These are phyloP conservation scores for Coleophoma cylindrospora DNA, from an alignment of 2,329 filamentous ascomycete genomes.

Conservation along the genomic window DNA sequence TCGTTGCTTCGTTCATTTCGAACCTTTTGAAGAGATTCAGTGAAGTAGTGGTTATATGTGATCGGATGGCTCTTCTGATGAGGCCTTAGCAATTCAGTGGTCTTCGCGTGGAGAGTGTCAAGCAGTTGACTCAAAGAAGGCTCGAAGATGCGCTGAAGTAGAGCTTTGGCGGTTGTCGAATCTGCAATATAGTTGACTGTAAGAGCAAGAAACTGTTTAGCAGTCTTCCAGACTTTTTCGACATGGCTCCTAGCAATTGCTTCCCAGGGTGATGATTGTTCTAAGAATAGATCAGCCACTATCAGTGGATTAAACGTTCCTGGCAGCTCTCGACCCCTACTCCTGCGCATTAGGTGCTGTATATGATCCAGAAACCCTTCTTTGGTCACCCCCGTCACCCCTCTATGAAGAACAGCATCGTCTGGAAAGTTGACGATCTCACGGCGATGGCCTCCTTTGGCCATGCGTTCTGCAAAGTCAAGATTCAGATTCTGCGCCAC, in stretches of 20 bases:
- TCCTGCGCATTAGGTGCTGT: slow-evolving; percentile 31
- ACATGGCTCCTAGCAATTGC: slow-evolving; percentile 31
- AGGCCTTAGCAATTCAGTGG: slow-evolving; percentile 38
- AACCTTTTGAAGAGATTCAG: slow-evolving; percentile 27
- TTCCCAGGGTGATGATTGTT: slow-evolving; percentile 53
- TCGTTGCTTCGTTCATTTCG: slow-evolving; percentile 8
- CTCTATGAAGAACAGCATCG: no score
- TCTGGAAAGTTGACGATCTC: no score
- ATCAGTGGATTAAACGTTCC: slow-evolving; percentile 57
- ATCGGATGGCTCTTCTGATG: slow-evolving; percentile 43
- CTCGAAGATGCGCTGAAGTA: slow-evolving; percentile 33
- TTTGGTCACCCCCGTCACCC: no score
- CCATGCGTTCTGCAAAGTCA: slow-evolving; percentile 41
- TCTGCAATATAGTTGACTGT: slow-evolving; percentile 33
- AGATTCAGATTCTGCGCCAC: slow-evolving; percentile 44
- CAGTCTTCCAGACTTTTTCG: slow-evolving; percentile 26
- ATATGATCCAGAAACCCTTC: slow-evolving; percentile 21
- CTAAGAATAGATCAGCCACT: slow-evolving; percentile 52
- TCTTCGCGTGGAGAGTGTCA: slow-evolving; percentile 32
- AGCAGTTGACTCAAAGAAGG: slow-evolving; percentile 33
- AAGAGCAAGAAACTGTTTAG: slow-evolving; percentile 28
- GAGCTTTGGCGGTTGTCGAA: slow-evolving; percentile 29
- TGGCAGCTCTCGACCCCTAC: slow-evolving; percentile 50
- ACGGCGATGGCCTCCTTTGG: slow-evolving; percentile 32
- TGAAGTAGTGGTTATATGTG: slow-evolving; percentile 47